Percentiles rank a stretch among this genome's conserved stretches.
These are phyloP conservation scores for Acephala macrosclerotiorum DNA, from an alignment of 2,329 filamentous ascomycete species.

Conservation along the genomic window DNA sequence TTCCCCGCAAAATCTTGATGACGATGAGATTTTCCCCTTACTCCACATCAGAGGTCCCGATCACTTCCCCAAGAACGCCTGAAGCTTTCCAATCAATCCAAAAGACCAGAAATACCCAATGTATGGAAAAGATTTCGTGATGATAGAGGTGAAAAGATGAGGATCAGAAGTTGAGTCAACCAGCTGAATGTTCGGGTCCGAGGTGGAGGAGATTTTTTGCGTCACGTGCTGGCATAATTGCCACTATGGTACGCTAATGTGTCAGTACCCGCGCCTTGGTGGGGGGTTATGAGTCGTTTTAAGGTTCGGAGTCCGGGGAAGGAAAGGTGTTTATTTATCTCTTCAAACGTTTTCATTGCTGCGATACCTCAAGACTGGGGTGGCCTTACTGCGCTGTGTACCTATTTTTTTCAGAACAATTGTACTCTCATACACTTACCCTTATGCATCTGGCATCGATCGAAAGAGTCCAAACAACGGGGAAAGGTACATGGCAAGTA, in stretches of 20 bases:
- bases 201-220: not conserved
- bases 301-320: not conserved
- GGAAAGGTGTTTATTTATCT: not conserved
- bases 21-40: not conserved
- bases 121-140: not conserved
- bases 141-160: not conserved
- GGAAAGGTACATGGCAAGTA: too few relatives aligned
- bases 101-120: not conserved
- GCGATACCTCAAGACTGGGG: too few relatives aligned
- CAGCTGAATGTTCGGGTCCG: not conserved
- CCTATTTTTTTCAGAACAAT: too few relatives aligned
- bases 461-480: too few relatives aligned
- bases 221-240: not conserved
- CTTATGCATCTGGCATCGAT: too few relatives aligned
- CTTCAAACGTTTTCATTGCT: not conserved
- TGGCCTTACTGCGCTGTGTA: too few relatives aligned
- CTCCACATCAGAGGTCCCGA: not conserved
- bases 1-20: constrained; percentile 11
- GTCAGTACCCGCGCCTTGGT: not conserved
- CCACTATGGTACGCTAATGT: constrained; percentile 4
- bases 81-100: not conserved
- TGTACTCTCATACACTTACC: too few relatives aligned
- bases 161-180: not conserved
- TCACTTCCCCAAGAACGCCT: not conserved
- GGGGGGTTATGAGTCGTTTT: not conserved